Evolutionary conservation across 768 basidiomycete species (phyloP).

Genomic region (Agaricus subrufescens): DNA sequence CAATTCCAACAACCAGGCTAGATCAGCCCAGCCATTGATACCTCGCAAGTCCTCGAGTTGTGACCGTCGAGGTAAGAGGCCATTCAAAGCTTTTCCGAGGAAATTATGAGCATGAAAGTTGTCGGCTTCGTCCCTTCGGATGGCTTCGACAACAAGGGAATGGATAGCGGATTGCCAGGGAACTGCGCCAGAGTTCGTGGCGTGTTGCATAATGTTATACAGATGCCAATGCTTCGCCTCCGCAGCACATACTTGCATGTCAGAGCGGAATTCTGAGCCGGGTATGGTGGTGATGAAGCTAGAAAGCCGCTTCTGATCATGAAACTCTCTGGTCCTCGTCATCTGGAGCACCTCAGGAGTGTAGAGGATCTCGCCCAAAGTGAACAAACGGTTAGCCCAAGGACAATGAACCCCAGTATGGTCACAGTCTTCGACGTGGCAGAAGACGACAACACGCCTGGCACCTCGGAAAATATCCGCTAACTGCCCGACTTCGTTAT

Average conservation of each 20-base stretch:
- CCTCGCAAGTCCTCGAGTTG: slow-evolving; percentile 11
- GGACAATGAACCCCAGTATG: slow-evolving; percentile 2
- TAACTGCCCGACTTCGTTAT: slow-evolving; percentile 1
- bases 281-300: neutral
- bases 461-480: slow-evolving; percentile 9
- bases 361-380: slow-evolving; percentile 6
- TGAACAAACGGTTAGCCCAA: slow-evolving; percentile 7
- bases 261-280: neutral
- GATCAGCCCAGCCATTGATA: slow-evolving; percentile 18
- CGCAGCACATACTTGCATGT: slow-evolving; percentile 8
- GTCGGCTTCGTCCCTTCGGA: slow-evolving; percentile 17
- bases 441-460: slow-evolving; percentile 4
- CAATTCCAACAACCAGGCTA: slow-evolving; percentile 22
- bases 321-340: neutral
- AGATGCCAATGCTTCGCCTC: slow-evolving; percentile 14
- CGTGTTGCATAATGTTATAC: slow-evolving; percentile 18
- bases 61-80: slow-evolving; percentile 18
- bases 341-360: slow-evolving; percentile 1
- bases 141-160: slow-evolving; percentile 18
- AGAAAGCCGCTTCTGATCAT: neutral
- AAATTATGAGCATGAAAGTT: slow-evolving; percentile 13
- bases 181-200: slow-evolving; percentile 13
- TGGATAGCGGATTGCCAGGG: slow-evolving; percentile 19
- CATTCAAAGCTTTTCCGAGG: slow-evolving; percentile 21
- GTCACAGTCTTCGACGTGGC: slow-evolving; percentile 1